Conservation (phyloP, 768 basidiomycete genomes). For the Amanita phalloides region DNA sequence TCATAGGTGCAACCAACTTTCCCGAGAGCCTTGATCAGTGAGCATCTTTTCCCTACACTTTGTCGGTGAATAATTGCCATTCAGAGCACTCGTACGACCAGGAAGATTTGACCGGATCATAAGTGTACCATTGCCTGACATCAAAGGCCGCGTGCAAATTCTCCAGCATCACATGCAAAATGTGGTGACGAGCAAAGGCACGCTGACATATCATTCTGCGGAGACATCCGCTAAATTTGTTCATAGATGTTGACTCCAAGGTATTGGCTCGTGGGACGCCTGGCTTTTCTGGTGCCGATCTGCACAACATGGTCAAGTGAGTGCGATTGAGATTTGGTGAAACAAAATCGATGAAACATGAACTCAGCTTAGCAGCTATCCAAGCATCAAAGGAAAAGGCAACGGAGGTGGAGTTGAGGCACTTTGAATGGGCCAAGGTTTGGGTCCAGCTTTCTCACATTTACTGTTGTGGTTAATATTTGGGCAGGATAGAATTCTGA, state of each 20-base stretch:
- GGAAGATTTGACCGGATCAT: constrained; percentile 94
- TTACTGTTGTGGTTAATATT: not conserved
- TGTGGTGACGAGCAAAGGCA: constrained; percentile 54
- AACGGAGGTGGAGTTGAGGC: constrained; percentile 57
- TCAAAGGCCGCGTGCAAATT: constrained; percentile 90
- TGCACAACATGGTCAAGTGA: constrained; percentile 95
- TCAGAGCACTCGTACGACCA: constrained; percentile 86
- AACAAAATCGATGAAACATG: constrained; percentile 7
- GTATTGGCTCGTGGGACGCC: constrained; percentile 89
- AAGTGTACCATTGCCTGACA: constrained; percentile 89
- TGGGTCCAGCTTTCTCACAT: not conserved
- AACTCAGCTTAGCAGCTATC: constrained; percentile 73
- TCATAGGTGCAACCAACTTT: constrained; percentile 97
- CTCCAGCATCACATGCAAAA: constrained; percentile 84
- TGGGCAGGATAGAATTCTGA: constrained; percentile 77
- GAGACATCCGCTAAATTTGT: constrained; percentile 8
- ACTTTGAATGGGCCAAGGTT: constrained; percentile 98
- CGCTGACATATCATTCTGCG: constrained; percentile 2
- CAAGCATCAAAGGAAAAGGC: constrained; percentile 84
- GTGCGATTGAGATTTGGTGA: constrained; percentile 15
- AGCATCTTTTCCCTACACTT: constrained; percentile 14
- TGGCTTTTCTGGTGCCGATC: constrained; percentile 93
- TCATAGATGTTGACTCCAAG: constrained; percentile 69
- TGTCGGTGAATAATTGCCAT: constrained; percentile 4
- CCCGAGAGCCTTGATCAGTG: constrained; percentile 88